These are phyloP conservation scores for Paecilomyces variotii DNA, from an alignment of 2,329 filamentous ascomycete species.

Conservation along the genomic window DNA sequence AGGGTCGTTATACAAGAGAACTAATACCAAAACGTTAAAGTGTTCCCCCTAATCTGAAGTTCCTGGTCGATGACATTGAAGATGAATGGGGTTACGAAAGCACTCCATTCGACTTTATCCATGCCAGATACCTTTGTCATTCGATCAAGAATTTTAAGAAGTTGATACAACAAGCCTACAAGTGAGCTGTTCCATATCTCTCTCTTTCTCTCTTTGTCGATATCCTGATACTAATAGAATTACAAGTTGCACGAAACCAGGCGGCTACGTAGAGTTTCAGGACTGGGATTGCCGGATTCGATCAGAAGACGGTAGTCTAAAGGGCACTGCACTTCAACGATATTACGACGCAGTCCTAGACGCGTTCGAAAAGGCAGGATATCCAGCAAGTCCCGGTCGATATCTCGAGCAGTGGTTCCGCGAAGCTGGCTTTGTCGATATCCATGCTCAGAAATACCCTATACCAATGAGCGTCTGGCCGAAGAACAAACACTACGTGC, in stretches of 20 bases:
- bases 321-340: neutral
- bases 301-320: slow-evolving; percentile 14
- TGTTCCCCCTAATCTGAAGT: slow-evolving; percentile 48
- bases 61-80: slow-evolving; percentile 52
- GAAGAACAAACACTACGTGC: neutral
- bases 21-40: neutral
- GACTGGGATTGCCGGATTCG: slow-evolving; percentile 23
- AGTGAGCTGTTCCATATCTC: slow-evolving; percentile 24
- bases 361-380: neutral
- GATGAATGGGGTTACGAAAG: slow-evolving; percentile 47
- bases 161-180: slow-evolving; percentile 40
- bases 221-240: neutral
- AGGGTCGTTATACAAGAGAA: too few species aligned
- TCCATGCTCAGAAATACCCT: slow-evolving; percentile 8
- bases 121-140: slow-evolving; percentile 50
- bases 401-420: slow-evolving; percentile 9
- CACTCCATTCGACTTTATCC: slow-evolving; percentile 49
- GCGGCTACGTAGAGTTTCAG: slow-evolving; percentile 26
- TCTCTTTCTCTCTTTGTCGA: neutral
- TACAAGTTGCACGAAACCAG: slow-evolving; percentile 23
- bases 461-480: slow-evolving; percentile 18
- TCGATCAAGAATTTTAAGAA: slow-evolving; percentile 49
- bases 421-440: slow-evolving; percentile 15
- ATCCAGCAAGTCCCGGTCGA: neutral
- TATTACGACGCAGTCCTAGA: neutral